Conservation (phyloP, 176 grass and related monocot genomes). For the Chrysopogon serrulatus region DNA sequence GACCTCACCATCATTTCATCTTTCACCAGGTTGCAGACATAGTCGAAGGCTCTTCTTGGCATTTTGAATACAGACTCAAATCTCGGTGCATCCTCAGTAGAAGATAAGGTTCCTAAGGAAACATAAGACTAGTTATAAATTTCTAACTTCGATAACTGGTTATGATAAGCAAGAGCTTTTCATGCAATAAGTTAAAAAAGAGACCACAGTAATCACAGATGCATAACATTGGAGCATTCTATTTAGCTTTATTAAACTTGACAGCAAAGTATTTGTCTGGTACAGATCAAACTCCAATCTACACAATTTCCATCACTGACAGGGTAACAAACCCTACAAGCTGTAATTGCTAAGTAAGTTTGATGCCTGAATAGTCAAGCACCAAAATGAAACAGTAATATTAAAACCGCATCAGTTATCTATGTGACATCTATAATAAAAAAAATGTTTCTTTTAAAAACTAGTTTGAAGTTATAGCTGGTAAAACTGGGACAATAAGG, state of each 20-base stretch:
- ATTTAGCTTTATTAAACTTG: too few relatives aligned
- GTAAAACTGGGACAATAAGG: not conserved
- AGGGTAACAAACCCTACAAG: not conserved
- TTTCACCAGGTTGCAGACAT: conserved; percentile 48
- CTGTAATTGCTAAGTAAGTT: not conserved
- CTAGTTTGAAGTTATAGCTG: not conserved
- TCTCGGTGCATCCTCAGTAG: conserved; percentile 21
- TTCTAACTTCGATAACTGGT: not conserved
- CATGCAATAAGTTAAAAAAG: not conserved
- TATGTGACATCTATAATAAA: not conserved
- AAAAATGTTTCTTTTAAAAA: not conserved
- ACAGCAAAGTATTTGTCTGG: not conserved
- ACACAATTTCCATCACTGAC: not conserved
- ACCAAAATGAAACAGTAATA: not conserved
- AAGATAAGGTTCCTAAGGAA: conserved; percentile 43
- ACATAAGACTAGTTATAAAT: not conserved
- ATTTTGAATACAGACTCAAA: conserved; percentile 64
- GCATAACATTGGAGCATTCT: too few relatives aligned
- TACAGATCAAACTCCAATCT: not conserved
- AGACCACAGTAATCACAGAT: not conserved
- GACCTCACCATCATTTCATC: conserved; percentile 69
- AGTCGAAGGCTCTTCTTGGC: conserved; percentile 63
- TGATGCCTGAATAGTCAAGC: not conserved
- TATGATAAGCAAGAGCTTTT: not conserved
- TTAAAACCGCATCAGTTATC: not conserved